Base-by-base conservation (phyloP, 768 basidiomycete genomes). In the Suillus lakei region DNA sequence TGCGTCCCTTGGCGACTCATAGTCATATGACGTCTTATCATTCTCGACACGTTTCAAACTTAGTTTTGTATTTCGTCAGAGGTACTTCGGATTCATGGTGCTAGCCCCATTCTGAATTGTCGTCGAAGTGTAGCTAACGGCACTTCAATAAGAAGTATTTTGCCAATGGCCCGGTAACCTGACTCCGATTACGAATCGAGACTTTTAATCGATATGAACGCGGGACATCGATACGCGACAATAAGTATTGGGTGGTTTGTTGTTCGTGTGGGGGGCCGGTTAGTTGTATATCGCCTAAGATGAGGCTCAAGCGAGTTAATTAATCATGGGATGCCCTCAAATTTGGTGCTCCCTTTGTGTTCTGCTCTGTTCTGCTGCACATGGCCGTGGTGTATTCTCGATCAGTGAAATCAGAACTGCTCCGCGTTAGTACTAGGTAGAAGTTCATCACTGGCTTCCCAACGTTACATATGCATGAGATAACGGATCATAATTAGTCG, bases 121-220 rank as follows among this genome's bases (percentile, higher is more conserved):
- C 50, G 30, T 18, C 28, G 50, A 28, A 34, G 21, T 13, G 30
- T 9, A 54, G 30, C 10, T 6, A 12, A 21, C 51, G 30, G 18
- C 30, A 32, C 51, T 53, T 15, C 9, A 53, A 53, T 21, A 32
- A 32, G 53, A 34, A 54, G 30, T 32, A 9, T 5, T 6, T 34
- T 13, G 30, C 30, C 21, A 34, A 32, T 34, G 32, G 12, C 32
- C 12, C 6, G 30, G 53, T 54, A 32, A 32, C 28, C 53, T 32
- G 51, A 30, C 53, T 32, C 48, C 30, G 30, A 53, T 53, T 21
- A 53, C 53, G 16, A 32, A 21, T 32, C 30, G 21, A 54, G 21
- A 3, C 30, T 21, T 18, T 46, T 30, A 32, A 68, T 71, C 64
- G 69, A 76, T 72, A 77, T 74, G 76, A 76, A 60, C 67, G 76